Conservation (phyloP, 1,139 yeast genomes). For the Suhomyces chickasaworum region DNA sequence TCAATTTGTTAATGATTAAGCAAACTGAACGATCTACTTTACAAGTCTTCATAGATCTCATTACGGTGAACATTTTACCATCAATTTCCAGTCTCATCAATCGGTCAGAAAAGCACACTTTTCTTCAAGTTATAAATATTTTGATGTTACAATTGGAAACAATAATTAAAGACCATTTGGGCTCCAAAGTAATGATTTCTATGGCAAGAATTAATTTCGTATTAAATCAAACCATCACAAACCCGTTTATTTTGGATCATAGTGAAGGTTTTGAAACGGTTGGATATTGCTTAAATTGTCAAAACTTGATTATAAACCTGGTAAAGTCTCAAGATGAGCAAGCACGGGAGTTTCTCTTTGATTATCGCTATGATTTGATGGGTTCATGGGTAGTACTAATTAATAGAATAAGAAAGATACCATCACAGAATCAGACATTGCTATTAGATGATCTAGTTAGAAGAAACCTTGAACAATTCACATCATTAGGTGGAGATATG, state of each 20-base stretch:
- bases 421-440: constrained; percentile 6
- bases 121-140: constrained; percentile 13
- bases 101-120: constrained; percentile 15
- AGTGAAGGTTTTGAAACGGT: constrained; percentile 19
- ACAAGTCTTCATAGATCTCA: constrained; percentile 22
- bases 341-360: constrained; percentile 24
- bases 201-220: constrained; percentile 32
- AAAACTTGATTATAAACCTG: constrained; percentile 13
- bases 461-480: constrained; percentile 2
- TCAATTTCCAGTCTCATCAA: constrained; percentile 25
- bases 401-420: constrained; percentile 11
- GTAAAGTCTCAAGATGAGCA: constrained; percentile 17
- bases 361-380: constrained; percentile 39
- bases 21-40: constrained; percentile 1
- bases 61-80: constrained; percentile 25
- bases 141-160: constrained; percentile 20
- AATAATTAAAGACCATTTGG: constrained; percentile 18
- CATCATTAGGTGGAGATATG: constrained; percentile 1
- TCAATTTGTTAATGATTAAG: constrained; percentile 16
- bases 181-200: constrained; percentile 27
- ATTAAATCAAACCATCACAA: constrained; percentile 33
- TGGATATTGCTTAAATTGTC: constrained; percentile 17
- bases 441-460: not conserved
- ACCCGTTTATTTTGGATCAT: constrained; percentile 29
- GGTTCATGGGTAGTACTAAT: constrained; percentile 30